Evolutionary conservation across 371 early-diverging fungal genomes (phyloP).

Genomic region (Actinomortierella wolfii): DNA sequence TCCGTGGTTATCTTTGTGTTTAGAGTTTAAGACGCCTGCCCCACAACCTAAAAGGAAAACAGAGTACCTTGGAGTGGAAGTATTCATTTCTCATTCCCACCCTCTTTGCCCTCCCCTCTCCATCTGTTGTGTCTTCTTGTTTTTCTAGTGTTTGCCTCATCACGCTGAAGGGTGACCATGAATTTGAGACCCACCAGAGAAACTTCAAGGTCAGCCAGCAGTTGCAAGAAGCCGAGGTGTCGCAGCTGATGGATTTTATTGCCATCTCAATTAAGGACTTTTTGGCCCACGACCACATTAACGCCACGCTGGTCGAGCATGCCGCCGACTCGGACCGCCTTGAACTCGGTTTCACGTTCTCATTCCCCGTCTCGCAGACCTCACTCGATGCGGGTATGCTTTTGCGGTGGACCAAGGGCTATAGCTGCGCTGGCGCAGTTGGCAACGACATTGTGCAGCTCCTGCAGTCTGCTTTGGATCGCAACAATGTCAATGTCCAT

Average conservation of each 20-base stretch:
- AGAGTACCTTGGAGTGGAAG: no score
- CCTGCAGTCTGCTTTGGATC: slow-evolving; percentile 82
- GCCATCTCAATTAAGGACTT: slow-evolving; percentile 85
- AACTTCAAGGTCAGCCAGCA: slow-evolving; percentile 81
- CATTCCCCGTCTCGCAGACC: slow-evolving; percentile 90
- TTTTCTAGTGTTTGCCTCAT: slow-evolving; percentile 78
- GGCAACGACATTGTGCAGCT: slow-evolving; percentile 88
- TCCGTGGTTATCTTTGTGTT: no score
- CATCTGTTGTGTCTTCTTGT: no score
- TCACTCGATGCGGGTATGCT: slow-evolving; percentile 76
- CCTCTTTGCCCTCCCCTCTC: neutral
- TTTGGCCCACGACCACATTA: slow-evolving; percentile 45
- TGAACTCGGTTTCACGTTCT: slow-evolving; percentile 92
- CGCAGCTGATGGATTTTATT: slow-evolving; percentile 77
- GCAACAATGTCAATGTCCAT: slow-evolving; percentile 73
- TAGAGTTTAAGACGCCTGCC: no score
- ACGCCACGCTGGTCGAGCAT: slow-evolving; percentile 33
- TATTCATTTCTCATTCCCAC: neutral
- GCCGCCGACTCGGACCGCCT: slow-evolving; percentile 46
- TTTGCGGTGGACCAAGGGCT: slow-evolving; percentile 94
- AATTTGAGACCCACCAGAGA: slow-evolving; percentile 68
- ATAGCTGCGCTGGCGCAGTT: slow-evolving; percentile 76
- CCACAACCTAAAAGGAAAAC: no score
- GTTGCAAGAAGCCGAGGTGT: slow-evolving; percentile 70
- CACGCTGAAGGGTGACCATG: slow-evolving; percentile 76